Percentiles rank a stretch among this genome's conserved stretches.
phyloP scores from a whole-genome alignment of 768 basidiomycete species.

The Termitomyces eurrhizus region DNA sequence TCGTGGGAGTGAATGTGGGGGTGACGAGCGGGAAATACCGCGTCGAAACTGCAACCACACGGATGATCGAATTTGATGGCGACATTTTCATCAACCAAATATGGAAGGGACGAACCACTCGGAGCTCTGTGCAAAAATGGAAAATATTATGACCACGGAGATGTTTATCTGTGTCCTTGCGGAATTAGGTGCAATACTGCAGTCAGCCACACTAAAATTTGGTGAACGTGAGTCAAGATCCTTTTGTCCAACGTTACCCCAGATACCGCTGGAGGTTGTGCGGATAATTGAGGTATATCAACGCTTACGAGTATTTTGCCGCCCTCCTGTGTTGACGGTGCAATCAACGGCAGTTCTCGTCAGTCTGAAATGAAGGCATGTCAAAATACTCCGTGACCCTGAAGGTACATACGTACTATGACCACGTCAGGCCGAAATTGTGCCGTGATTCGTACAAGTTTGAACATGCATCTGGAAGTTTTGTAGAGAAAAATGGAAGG shows the following conservation, averaged over 20 bases:
- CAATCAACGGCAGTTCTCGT: neutral
- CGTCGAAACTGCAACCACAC: neutral
- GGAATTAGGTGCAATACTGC: neutral
- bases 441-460: neutral
- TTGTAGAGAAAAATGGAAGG: neutral
- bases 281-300: neutral
- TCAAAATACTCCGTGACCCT: slow-evolving; percentile 7
- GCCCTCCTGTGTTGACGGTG: neutral
- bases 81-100: neutral
- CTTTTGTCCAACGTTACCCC: neutral
- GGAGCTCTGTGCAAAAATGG: neutral
- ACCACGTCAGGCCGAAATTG: neutral
- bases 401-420: neutral
- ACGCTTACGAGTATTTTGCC: neutral
- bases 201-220: neutral
- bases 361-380: neutral
- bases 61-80: slow-evolving; percentile 1
- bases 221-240: neutral
- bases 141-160: neutral
- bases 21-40: neutral
- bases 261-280: neutral
- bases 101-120: slow-evolving; percentile 1
- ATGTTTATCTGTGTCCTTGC: neutral
- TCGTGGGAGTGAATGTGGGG: too few species aligned
- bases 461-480: neutral